Percentiles rank a stretch among this genome's conserved stretches.
Evolutionary conservation across 352 stramenopile genomes (phyloP).

Genomic region (Phytophthora cryptogea): DNA sequence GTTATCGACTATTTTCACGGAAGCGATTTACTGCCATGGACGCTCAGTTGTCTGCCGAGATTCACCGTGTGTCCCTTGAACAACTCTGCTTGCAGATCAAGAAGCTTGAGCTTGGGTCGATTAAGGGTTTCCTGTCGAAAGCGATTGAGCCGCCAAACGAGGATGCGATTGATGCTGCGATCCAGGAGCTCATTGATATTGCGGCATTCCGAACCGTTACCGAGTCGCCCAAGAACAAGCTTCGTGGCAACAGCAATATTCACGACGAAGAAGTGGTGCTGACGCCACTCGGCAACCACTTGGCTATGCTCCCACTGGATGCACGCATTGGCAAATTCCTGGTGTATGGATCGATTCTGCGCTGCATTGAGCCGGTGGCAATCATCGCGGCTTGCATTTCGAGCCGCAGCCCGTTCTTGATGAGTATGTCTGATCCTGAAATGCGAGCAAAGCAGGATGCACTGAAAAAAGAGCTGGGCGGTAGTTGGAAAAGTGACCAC

Average conservation of each 20-base stretch:
- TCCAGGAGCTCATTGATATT: conserved; percentile 91
- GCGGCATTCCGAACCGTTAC: conserved; percentile 72
- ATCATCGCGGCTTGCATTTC: conserved; percentile 85
- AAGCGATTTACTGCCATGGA: conserved; percentile 67
- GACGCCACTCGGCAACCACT: conserved; percentile 92
- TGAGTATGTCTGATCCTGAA: conserved; percentile 70
- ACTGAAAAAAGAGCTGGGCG: conserved; percentile 70
- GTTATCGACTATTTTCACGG: conserved; percentile 79
- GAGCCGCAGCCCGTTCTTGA: conserved; percentile 79
- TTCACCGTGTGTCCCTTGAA: conserved; percentile 87
- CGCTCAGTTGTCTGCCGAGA: conserved; percentile 82
- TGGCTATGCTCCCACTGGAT: conserved; percentile 84
- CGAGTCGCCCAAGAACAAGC: conserved; percentile 24
- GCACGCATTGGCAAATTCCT: conserved; percentile 89
- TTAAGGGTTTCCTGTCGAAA: conserved; percentile 73
- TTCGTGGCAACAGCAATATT: conserved; percentile 5
- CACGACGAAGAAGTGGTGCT: conserved; percentile 71
- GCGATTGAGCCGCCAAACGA: conserved; percentile 93
- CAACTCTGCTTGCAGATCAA: conserved; percentile 89
- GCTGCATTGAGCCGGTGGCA: conserved; percentile 80
- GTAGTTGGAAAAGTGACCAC: conserved; percentile 77
- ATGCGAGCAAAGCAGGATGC: conserved; percentile 57
- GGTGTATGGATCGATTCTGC: conserved; percentile 87
- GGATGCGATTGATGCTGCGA: conserved; percentile 90
- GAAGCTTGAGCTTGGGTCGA: conserved; percentile 77